These are phyloP conservation scores for Discostella stelligeroides DNA, from an alignment of 108 stramenopile species.

Conservation along the genomic window DNA sequence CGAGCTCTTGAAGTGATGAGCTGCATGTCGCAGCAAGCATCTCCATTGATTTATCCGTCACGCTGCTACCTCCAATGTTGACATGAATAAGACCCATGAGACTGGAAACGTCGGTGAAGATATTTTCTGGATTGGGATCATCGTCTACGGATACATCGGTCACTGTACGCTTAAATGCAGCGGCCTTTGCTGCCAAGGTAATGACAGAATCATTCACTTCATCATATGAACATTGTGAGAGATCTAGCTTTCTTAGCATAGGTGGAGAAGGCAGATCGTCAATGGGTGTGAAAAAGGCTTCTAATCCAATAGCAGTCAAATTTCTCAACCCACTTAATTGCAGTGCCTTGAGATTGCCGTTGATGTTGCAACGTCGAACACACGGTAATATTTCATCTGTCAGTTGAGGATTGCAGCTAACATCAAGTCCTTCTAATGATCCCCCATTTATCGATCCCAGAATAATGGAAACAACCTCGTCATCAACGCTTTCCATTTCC, in stretches of 20 bases:
- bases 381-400: slow-evolving; percentile 68
- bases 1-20: slow-evolving; percentile 60
- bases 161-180: slow-evolving; percentile 42
- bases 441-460: slow-evolving; percentile 40
- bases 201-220: slow-evolving; percentile 76
- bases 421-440: slow-evolving; percentile 63
- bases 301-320: slow-evolving; percentile 66
- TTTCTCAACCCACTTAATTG: slow-evolving; percentile 60
- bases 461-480: slow-evolving; percentile 57
- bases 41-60: slow-evolving; percentile 59
- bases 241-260: slow-evolving; percentile 59
- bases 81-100: slow-evolving; percentile 40
- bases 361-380: slow-evolving; percentile 64
- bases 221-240: slow-evolving; percentile 61
- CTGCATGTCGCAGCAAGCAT: slow-evolving; percentile 61
- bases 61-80: slow-evolving; percentile 32
- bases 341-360: slow-evolving; percentile 55
- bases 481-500: slow-evolving; percentile 53
- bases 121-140: slow-evolving; percentile 40
- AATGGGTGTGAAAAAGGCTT: slow-evolving; percentile 73
- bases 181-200: slow-evolving; percentile 54
- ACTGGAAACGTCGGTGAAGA: slow-evolving; percentile 30
- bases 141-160: slow-evolving; percentile 18
- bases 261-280: slow-evolving; percentile 69
- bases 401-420: slow-evolving; percentile 63